Percentiles rank a stretch among this genome's conserved stretches.
These are phyloP conservation scores for Artemisia annua DNA, from an alignment of 129 eudicot genomes.

Conservation along the genomic window DNA sequence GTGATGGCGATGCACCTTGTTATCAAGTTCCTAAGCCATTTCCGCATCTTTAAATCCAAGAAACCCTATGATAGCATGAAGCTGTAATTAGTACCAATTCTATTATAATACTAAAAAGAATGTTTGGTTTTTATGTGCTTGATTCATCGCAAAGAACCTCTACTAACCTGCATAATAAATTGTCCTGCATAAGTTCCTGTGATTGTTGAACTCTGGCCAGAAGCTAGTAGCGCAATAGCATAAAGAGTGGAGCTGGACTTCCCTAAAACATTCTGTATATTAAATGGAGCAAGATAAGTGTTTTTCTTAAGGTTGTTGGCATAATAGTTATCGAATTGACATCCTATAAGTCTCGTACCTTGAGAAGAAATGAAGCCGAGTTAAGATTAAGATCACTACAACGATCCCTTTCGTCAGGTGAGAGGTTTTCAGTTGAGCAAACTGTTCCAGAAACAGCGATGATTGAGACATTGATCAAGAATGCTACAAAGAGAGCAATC, in stretches of 20 bases:
- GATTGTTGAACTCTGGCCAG: constrained; percentile 96
- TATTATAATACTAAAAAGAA: background rate
- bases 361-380: constrained; percentile 84
- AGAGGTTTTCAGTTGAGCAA: constrained; percentile 50
- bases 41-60: constrained; percentile 69
- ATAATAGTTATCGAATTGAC: background rate
- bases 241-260: constrained; percentile 74
- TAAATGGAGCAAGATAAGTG: background rate
- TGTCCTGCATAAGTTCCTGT: constrained; percentile 98
- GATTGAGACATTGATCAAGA: constrained; percentile 73
- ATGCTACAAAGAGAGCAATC: constrained; percentile 76
- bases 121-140: background rate
- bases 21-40: constrained; percentile 71
- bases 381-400: constrained; percentile 70
- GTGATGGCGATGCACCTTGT: constrained; percentile 72
- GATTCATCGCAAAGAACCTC: background rate
- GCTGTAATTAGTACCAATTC: background rate
- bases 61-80: constrained; percentile 54
- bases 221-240: constrained; percentile 80
- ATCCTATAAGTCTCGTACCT: constrained; percentile 35
- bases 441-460: constrained; percentile 82
- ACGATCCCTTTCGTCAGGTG: constrained; percentile 37
- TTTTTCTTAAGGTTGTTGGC: background rate
- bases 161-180: constrained; percentile 78
- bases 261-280: constrained; percentile 81